Conservation (phyloP, 2,329 filamentous ascomycete genomes). For the Pseudocercospora vitis region DNA sequence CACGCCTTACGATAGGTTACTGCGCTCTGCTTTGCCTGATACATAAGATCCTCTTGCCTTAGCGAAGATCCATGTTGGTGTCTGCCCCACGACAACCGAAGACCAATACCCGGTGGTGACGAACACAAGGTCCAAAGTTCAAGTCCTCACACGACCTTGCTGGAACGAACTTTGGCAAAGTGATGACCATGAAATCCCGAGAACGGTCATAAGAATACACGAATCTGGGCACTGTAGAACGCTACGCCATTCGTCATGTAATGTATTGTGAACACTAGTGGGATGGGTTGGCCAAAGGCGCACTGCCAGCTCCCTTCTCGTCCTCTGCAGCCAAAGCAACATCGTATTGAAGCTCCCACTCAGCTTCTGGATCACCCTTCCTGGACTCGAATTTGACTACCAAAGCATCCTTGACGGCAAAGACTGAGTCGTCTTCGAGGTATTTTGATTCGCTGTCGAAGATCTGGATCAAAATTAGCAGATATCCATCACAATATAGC, state of each 20-base stretch:
- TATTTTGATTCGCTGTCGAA: slow-evolving; percentile 51
- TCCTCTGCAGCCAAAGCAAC: slow-evolving; percentile 17
- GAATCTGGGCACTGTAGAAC: too few species aligned
- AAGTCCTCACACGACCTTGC: too few species aligned
- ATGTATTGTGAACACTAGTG: too few species aligned
- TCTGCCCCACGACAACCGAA: too few species aligned
- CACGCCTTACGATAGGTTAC: too few species aligned
- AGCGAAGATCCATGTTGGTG: background rate
- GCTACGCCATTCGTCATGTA: too few species aligned
- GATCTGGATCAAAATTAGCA: too few species aligned
- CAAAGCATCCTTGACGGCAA: slow-evolving; percentile 51
- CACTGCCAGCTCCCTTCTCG: slow-evolving; percentile 10
- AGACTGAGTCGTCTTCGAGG: slow-evolving; percentile 22
- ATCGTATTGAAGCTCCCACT: slow-evolving; percentile 25
- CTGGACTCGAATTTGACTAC: slow-evolving; percentile 57
- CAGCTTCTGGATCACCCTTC: slow-evolving; percentile 45
- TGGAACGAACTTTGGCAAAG: too few species aligned
- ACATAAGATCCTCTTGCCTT: background rate
- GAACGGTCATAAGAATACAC: too few species aligned
- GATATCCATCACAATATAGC: slow-evolving; percentile 62
- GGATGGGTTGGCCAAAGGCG: slow-evolving; percentile 4
- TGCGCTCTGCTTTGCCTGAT: background rate
- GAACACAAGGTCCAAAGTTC: too few species aligned
- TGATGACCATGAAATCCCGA: background rate
- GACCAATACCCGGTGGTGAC: too few species aligned